These are phyloP conservation scores for Turritis glabra DNA, from an alignment of 345 rosid species.

Conservation along the genomic window DNA sequence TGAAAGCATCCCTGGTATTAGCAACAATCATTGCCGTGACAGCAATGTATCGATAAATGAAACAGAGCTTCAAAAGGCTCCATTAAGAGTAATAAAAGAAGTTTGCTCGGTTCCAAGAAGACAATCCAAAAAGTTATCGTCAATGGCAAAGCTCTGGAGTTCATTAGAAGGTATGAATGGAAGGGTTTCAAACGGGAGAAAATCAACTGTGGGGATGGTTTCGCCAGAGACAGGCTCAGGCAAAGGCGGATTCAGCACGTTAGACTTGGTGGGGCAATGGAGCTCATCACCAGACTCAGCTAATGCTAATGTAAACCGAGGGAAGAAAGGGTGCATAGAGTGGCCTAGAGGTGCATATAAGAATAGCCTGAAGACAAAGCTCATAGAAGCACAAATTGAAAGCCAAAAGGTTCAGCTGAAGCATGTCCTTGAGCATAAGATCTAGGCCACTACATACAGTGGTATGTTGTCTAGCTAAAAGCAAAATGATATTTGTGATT, in stretches of 20 bases:
- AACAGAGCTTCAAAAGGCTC: slow-evolving; percentile 58
- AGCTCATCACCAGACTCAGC: slow-evolving; percentile 68
- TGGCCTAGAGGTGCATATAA: slow-evolving; percentile 84
- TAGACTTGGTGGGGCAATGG: slow-evolving; percentile 62
- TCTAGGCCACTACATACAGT: slow-evolving; percentile 39
- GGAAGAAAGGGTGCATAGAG: slow-evolving; percentile 93
- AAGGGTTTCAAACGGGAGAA: slow-evolving; percentile 68
- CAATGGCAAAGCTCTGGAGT: slow-evolving; percentile 86
- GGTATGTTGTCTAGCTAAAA: not conserved
- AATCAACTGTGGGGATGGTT: slow-evolving; percentile 49
- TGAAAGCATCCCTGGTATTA: slow-evolving; percentile 56
- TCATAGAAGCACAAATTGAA: slow-evolving; percentile 78
- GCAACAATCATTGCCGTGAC: slow-evolving; percentile 44
- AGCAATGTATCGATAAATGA: slow-evolving; percentile 58
- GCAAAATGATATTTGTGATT: slow-evolving; percentile 4
- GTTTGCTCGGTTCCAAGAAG: slow-evolving; percentile 55
- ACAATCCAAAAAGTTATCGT: slow-evolving; percentile 62
- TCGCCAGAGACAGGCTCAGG: slow-evolving; percentile 61
- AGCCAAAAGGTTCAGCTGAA: slow-evolving; percentile 80
- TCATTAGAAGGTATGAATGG: slow-evolving; percentile 52
- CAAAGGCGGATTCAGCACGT: slow-evolving; percentile 55
- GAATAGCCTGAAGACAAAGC: slow-evolving; percentile 82
- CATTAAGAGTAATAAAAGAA: slow-evolving; percentile 63
- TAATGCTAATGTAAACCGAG: slow-evolving; percentile 61
- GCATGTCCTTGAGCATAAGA: slow-evolving; percentile 86